Evolutionary conservation across 352 stramenopile genomes (phyloP).

Genomic region (Pythium grandisporangium): DNA sequence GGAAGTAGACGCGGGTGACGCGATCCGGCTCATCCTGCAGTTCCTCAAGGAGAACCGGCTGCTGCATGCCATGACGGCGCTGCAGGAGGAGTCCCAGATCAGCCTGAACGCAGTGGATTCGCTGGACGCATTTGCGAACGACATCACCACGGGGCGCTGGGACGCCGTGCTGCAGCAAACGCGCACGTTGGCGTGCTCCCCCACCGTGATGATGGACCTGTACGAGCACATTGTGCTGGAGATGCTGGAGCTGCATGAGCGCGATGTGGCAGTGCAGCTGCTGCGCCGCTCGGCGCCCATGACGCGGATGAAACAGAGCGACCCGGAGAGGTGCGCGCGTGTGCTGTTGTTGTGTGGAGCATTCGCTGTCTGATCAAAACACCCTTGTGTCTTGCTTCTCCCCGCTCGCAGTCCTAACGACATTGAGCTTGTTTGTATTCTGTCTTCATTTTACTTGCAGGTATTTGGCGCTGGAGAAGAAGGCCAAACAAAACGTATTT

Average conservation of each 20-base stretch:
- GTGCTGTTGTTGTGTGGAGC: not conserved
- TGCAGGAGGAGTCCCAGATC: slow-evolving; percentile 86
- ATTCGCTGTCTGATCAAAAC: too few species aligned
- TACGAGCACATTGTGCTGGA: slow-evolving; percentile 88
- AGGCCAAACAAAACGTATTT: slow-evolving; percentile 58
- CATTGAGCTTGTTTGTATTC: too few species aligned
- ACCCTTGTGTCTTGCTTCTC: too few species aligned
- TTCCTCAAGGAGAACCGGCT: slow-evolving; percentile 90
- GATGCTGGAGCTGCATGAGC: slow-evolving; percentile 79
- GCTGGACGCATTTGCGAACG: slow-evolving; percentile 56
- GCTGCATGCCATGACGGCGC: slow-evolving; percentile 60
- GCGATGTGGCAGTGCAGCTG: slow-evolving; percentile 65
- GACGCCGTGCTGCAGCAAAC: slow-evolving; percentile 88
- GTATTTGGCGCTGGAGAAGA: slow-evolving; percentile 65
- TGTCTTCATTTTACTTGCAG: slow-evolving; percentile 7
- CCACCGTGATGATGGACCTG: slow-evolving; percentile 67
- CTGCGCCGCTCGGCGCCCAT: slow-evolving; percentile 39
- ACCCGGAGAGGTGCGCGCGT: slow-evolving; percentile 32
- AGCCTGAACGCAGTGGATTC: slow-evolving; percentile 85
- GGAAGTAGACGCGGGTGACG: slow-evolving; percentile 65
- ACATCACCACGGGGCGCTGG: slow-evolving; percentile 83
- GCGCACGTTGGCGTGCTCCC: slow-evolving; percentile 50
- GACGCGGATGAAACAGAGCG: slow-evolving; percentile 31
- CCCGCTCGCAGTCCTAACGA: too few species aligned
- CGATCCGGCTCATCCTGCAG: slow-evolving; percentile 87